Evolutionary conservation across 129 eudicot genomes (phyloP).

Genomic region (Escallonia rubra): DNA sequence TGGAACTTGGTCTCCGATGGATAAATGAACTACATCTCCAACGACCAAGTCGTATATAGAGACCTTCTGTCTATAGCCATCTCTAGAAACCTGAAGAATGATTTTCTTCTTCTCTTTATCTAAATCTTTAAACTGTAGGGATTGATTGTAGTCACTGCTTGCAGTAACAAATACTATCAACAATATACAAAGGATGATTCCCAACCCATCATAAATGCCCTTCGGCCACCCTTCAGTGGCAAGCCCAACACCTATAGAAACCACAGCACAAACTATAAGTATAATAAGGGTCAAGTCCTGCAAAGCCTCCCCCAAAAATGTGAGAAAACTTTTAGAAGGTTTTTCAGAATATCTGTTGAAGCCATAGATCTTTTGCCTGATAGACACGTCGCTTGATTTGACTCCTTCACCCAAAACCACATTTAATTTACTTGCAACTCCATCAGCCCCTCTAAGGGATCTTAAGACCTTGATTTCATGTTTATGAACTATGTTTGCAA

Average conservation of each 20-base stretch:
- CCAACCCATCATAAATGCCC: slow-evolving; percentile 84
- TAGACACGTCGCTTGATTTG: slow-evolving; percentile 34
- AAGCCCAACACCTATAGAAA: slow-evolving; percentile 81
- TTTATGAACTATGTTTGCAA: slow-evolving; percentile 58
- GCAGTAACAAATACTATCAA: slow-evolving; percentile 84
- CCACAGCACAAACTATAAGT: slow-evolving; percentile 85
- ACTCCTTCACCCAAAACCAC: slow-evolving; percentile 66
- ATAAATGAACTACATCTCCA: slow-evolving; percentile 80
- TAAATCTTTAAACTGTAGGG: slow-evolving; percentile 78
- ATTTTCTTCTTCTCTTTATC: slow-evolving; percentile 94
- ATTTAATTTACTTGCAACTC: slow-evolving; percentile 49
- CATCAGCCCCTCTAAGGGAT: slow-evolving; percentile 53
- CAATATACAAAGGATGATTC: slow-evolving; percentile 68
- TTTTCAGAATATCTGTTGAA: slow-evolving; percentile 71
- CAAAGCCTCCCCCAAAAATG: slow-evolving; percentile 87
- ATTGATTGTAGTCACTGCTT: slow-evolving; percentile 80
- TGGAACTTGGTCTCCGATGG: slow-evolving; percentile 83
- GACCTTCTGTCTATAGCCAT: slow-evolving; percentile 68
- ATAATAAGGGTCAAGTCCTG: slow-evolving; percentile 84
- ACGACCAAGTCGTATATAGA: slow-evolving; percentile 80
- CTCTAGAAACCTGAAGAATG: slow-evolving; percentile 71
- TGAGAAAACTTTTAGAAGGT: slow-evolving; percentile 74
- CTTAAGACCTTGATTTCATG: slow-evolving; percentile 42
- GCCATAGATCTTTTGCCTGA: slow-evolving; percentile 67
- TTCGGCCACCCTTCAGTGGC: slow-evolving; percentile 84